Percentiles rank a stretch among this genome's conserved stretches.
Evolutionary conservation across 2,329 filamentous ascomycete genomes (phyloP).

Genomic region (Podosphaera aphanis): DNA sequence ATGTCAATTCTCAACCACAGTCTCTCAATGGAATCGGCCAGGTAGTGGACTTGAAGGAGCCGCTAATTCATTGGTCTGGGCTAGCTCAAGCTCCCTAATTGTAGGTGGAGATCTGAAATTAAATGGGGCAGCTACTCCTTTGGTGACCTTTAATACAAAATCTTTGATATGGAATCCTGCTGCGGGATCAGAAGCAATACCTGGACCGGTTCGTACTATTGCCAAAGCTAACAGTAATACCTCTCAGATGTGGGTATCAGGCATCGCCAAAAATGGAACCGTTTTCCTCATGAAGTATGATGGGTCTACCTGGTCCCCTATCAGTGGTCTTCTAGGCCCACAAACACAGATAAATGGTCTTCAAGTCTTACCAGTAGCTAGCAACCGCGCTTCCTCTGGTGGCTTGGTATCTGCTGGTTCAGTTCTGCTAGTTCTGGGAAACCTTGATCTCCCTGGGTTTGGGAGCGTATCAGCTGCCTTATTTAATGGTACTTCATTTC

Average conservation of each 20-base stretch:
- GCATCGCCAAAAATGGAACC: conserved; percentile 41
- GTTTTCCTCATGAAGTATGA: conserved; percentile 68
- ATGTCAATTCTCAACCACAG: conserved; percentile 51
- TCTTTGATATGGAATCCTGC: conserved; percentile 42
- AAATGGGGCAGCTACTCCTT: conserved; percentile 36
- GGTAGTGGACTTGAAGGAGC: conserved; percentile 48
- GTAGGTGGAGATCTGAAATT: conserved; percentile 56
- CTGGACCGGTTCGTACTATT: conserved; percentile 58
- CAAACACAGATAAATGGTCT: conserved; percentile 53
- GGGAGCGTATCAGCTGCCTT: conserved; percentile 68
- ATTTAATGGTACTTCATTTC: conserved; percentile 60
- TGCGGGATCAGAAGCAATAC: conserved; percentile 38
- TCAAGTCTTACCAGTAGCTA: conserved; percentile 53
- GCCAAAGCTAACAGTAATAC: conserved; percentile 49
- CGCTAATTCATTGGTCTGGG: conserved; percentile 55
- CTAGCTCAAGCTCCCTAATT: conserved; percentile 44
- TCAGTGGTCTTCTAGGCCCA: conserved; percentile 36
- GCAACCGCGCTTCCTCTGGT: conserved; percentile 38
- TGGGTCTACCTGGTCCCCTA: conserved; percentile 43
- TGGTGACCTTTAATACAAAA: conserved; percentile 52
- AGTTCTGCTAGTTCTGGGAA: conserved; percentile 63
- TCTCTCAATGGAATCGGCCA: conserved; percentile 57
- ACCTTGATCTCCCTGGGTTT: conserved; percentile 49
- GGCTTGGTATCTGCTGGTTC: conserved; percentile 42
- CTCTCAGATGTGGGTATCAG: conserved; percentile 61